Percentiles rank a stretch among this genome's conserved stretches.
phyloP scores from a whole-genome alignment of 345 rosid species.

The Zanthoxylum bungeanum region DNA sequence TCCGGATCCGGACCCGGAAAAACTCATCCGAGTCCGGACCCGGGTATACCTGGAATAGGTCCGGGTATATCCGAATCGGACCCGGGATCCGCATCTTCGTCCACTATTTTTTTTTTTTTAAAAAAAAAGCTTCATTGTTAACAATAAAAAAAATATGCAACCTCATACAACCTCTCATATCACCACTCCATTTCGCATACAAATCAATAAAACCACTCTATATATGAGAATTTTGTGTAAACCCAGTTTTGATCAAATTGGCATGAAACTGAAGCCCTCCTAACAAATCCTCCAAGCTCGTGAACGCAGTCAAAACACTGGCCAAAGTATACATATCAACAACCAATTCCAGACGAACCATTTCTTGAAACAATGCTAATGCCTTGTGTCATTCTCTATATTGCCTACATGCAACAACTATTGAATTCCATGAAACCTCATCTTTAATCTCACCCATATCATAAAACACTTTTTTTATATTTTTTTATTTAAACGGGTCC shows the following conservation, averaged over 20 bases:
- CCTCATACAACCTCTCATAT: constrained; percentile 51
- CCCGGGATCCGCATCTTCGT: too few relatives aligned
- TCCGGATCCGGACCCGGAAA: too few relatives aligned
- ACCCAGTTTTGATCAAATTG: constrained; percentile 62
- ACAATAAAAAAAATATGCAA: too few relatives aligned
- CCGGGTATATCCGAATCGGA: too few relatives aligned
- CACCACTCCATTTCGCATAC: constrained; percentile 70
- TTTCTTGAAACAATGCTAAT: constrained; percentile 60
- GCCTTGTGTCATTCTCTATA: constrained; percentile 66
- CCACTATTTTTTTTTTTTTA: too few relatives aligned
- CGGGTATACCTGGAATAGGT: too few relatives aligned
- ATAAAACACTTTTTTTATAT: constrained; percentile 44
- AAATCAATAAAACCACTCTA: constrained; percentile 90
- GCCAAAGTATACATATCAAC: constrained; percentile 82
- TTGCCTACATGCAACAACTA: constrained; percentile 88
- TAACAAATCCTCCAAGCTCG: constrained; percentile 45
- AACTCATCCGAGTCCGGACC: too few relatives aligned
- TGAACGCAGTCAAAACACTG: constrained; percentile 73
- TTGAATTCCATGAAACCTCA: constrained; percentile 93
- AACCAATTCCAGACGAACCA: constrained; percentile 47
- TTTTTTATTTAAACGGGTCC: too few relatives aligned
- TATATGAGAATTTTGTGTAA: constrained; percentile 66
- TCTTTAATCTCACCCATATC: constrained; percentile 59
- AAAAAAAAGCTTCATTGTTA: too few relatives aligned
- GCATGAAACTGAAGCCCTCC: constrained; percentile 85